phyloP scores from a whole-genome alignment of 1,139 yeast genomes.

The Suhomyces panamericanus region DNA sequence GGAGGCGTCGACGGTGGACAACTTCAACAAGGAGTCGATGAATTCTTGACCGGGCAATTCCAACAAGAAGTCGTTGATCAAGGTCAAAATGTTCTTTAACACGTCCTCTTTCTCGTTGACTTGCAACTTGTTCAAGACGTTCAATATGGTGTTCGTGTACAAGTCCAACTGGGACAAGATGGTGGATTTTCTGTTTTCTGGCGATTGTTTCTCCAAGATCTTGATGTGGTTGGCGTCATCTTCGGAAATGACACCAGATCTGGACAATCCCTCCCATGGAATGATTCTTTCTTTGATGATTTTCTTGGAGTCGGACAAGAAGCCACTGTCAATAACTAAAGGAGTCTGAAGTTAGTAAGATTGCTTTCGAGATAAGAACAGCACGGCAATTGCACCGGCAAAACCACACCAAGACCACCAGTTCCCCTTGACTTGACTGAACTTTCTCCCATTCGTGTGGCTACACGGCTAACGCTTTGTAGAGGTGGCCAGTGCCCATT shows the following conservation, averaged over 20 bases:
- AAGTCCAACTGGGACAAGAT: conserved; percentile 47
- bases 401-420: no score
- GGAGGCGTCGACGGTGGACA: conserved; percentile 46
- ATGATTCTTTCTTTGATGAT: conserved; percentile 79
- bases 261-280: conserved; percentile 90
- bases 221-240: conserved; percentile 69
- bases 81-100: conserved; percentile 67
- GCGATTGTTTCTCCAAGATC: conserved; percentile 57
- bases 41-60: conserved; percentile 47
- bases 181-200: conserved; percentile 40
- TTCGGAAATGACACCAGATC: conserved; percentile 66
- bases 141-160: conserved; percentile 59
- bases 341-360: conserved; percentile 23
- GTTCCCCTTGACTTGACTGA: no score
- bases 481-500: background rate
- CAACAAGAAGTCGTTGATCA: conserved; percentile 60
- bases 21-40: conserved; percentile 44
- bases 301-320: conserved; percentile 71
- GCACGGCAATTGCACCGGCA: no score
- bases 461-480: no score
- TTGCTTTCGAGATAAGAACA: no score
- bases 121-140: conserved; percentile 52
- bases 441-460: no score
- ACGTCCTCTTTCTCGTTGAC: conserved; percentile 63
- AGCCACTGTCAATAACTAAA: conserved; percentile 55